Evolutionary conservation across 2,329 filamentous ascomycete genomes (phyloP), one percentile per base, ranked within the genome.

Genomic region (Akanthomyces dipterigenus): DNA sequence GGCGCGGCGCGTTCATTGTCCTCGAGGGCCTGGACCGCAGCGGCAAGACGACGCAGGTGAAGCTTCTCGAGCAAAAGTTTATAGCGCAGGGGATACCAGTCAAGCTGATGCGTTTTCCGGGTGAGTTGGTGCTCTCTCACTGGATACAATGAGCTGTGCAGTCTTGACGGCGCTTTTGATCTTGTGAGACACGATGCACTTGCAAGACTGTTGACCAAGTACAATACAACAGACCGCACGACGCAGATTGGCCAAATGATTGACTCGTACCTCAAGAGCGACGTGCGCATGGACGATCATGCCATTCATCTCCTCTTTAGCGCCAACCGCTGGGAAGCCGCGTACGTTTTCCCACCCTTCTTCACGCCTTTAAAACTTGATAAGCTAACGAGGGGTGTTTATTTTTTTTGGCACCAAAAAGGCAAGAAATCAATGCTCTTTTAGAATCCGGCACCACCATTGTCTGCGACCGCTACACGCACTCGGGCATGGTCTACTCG

Each of bases 391-490:
- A n/a, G n/a, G n/a, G n/a, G n/a, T n/a, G n/a, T n/a, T n/a, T 24
- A 5, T 9, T 12, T 4, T 24, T 11, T 24, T 26, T 16, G 7
- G 36, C 12, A 2, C 38, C 26, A 7, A 5, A n/a, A 63, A 85
- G 82, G 2, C 76, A 79, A 66, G 75, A 75, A 55, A 87, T 88
- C 50, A 70, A 78, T 20, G 61, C 74, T 1, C 77, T 83, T 6
- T 74, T 97, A 6, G 76, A 78, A 1, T 73, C 78, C 1, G 93
- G 93, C 9, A 87, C 81, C 22, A 95, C 86, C 0, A 82, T 99
- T 36, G 80, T 99, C 43, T 87, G 93, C 66, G 95, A 99, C 74
- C 87, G 95, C 53, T 99, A 98, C 77, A 96, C 96, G 72, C 93
- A 96, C 78, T 95, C 90, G 22, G 95, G 95, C 59, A 90, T 93